Evolutionary conservation across 345 rosid genomes (phyloP), one percentile per base, ranked within the genome.

Genomic region (Salix purpurea): DNA sequence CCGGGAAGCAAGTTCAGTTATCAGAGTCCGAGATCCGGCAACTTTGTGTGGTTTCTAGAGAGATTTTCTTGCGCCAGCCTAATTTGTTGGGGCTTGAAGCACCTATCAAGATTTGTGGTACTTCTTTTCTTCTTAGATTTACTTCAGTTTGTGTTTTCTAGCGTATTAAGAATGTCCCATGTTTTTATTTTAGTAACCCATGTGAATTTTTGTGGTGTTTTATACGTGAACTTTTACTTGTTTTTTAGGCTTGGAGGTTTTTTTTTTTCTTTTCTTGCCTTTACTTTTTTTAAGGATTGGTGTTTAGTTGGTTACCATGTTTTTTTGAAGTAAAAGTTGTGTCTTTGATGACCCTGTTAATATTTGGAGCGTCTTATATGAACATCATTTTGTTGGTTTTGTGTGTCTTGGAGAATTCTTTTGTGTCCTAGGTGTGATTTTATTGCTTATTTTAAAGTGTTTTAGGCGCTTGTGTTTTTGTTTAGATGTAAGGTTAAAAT

Each of bases 61-160:
- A 89, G 65, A 85, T 87, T 75, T 89, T 91, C 85, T 76, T 88
- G 79, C 87, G 78, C 54, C 96, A 91, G 76, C 93, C 96, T 60
- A 91, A 91, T 72, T 79, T 91, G 76, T 75, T 91, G 74, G 96
- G 89, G 82, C 90, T 91, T 62, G 96, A 91, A 81, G 96, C 96
- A 8, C 88, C 96, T 74, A 87, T 91, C 85, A 91, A 91, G 88
- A 91, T 91, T 81, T 91, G 96, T 61, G 96, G 93, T 89, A 88
- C 37, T 67, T 12, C 14, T 65, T 46, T 8, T 74, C 56, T 39
- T 12, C 13, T n/a, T 21, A 6, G 18, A 34, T 23, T 37, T 46
- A 14, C 21, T 40, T 32, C 24, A 18, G 52, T 42, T 40, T 68
- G 24, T 36, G 12, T 36, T 66, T 30, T 37, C 21, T 21, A 34